phyloP scores from a whole-genome alignment of 2,329 filamentous ascomycete species.

The Aspergillus alliaceus region DNA sequence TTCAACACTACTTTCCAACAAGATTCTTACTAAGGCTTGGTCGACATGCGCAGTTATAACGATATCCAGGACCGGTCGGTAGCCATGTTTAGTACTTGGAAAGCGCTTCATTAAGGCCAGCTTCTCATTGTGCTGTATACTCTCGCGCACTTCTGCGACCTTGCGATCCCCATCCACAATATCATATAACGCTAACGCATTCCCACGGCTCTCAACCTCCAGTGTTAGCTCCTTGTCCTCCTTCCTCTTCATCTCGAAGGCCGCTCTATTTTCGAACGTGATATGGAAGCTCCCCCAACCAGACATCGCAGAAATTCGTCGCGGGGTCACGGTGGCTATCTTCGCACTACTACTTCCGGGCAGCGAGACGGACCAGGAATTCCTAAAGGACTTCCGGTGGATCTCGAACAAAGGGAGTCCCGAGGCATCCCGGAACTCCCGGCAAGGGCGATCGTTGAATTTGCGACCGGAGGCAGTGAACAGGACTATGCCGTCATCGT shows the following conservation, averaged over 20 bases:
- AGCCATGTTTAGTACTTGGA: conserved; percentile 16
- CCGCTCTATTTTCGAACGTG: conserved; percentile 25
- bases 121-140: conserved; percentile 18
- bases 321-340: conserved; percentile 10
- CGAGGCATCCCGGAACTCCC: conserved; percentile 30
- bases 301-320: conserved; percentile 6
- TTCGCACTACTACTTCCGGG: conserved; percentile 20
- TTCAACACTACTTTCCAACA: not conserved
- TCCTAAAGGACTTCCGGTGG: conserved; percentile 13
- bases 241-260: conserved; percentile 13
- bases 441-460: conserved; percentile 22
- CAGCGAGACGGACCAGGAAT: conserved; percentile 22
- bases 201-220: conserved; percentile 17
- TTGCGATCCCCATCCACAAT: conserved; percentile 24
- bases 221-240: conserved; percentile 20
- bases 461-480: conserved; percentile 28
- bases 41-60: conserved; percentile 25
- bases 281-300: conserved; percentile 17
- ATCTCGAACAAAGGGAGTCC: conserved; percentile 30
- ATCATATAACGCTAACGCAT: conserved; percentile 18
- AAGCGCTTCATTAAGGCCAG: conserved; percentile 11
- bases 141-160: conserved; percentile 18
- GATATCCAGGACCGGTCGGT: conserved; percentile 26
- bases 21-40: conserved; percentile 21
- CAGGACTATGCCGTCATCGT: conserved; percentile 20